A percentile compares a stretch with the other conserved stretches of the same genome.
Evolutionary conservation across 2,329 filamentous ascomycete species (phyloP).

Genomic region (Fusarium mangiferae): DNA sequence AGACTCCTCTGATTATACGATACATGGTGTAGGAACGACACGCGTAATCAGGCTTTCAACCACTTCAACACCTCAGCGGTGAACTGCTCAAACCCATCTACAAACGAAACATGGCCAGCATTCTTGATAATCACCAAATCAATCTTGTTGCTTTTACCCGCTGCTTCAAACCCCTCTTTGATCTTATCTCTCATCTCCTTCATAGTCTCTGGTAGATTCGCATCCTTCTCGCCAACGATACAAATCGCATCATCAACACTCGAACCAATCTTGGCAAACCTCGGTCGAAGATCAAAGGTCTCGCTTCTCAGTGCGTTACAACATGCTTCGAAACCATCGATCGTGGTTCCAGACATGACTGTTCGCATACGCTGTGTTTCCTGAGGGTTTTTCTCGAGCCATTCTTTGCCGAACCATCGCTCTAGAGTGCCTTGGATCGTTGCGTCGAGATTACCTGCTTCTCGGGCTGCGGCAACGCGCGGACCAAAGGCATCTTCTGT

Average conservation of each 20-base stretch:
- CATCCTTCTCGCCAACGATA: slow-evolving; percentile 55
- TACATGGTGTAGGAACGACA: rapidly evolving
- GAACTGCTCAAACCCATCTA: slow-evolving; percentile 52
- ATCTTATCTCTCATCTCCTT: slow-evolving; percentile 50
- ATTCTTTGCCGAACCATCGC: slow-evolving; percentile 54
- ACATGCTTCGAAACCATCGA: slow-evolving; percentile 56
- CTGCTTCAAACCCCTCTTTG: slow-evolving; percentile 46
- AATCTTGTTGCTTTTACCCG: slow-evolving; percentile 42
- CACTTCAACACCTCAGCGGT: slow-evolving; percentile 5
- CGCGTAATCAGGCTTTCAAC: not conserved
- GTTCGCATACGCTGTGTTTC: slow-evolving; percentile 50
- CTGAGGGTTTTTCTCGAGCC: slow-evolving; percentile 48
- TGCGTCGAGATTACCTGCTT: slow-evolving; percentile 47
- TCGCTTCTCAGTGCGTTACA: slow-evolving; percentile 51
- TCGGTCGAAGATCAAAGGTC: slow-evolving; percentile 53
- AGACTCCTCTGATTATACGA: no score
- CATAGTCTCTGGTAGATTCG: slow-evolving; percentile 54
- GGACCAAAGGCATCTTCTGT: slow-evolving; percentile 50
- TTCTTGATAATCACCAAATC: slow-evolving; percentile 49
- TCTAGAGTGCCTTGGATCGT: slow-evolving; percentile 49
- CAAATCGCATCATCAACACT: slow-evolving; percentile 51
- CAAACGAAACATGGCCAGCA: slow-evolving; percentile 53
- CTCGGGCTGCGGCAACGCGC: slow-evolving; percentile 49
- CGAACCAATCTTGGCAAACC: slow-evolving; percentile 47
- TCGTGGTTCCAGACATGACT: slow-evolving; percentile 51